Conservation (phyloP, 139 green algal genomes). For the Picochlorum sp. region DNA sequence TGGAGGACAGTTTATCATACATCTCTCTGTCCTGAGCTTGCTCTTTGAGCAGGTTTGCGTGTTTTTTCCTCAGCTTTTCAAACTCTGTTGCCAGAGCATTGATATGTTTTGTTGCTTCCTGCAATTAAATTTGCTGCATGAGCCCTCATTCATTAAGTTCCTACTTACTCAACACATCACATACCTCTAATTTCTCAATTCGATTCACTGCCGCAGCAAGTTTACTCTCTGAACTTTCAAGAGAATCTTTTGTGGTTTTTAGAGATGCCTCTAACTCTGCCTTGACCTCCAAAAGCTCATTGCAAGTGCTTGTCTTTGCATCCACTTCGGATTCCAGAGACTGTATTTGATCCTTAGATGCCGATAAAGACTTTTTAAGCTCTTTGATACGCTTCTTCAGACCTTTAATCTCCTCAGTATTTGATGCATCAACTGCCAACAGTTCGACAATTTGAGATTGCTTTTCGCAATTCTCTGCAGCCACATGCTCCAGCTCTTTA, state of each 20-base stretch:
- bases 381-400: too few relatives aligned
- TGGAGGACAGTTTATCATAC: too few relatives aligned
- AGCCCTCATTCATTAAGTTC: not conserved
- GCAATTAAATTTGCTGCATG: not conserved
- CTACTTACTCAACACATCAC: not conserved
- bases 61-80: not conserved
- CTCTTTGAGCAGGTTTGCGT: not conserved
- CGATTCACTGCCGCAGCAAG: not conserved
- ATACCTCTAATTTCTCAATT: not conserved
- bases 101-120: constrained; percentile 2
- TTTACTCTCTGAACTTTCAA: not conserved
- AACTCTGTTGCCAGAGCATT: not conserved
- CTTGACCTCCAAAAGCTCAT: not conserved
- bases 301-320: too few relatives aligned
- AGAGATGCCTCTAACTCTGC: not conserved
- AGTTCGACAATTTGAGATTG: not conserved
- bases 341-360: too few relatives aligned
- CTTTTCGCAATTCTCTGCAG: too few relatives aligned
- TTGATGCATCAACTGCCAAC: too few relatives aligned
- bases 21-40: not conserved
- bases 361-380: too few relatives aligned
- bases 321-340: too few relatives aligned
- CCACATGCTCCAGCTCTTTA: too few relatives aligned
- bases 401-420: too few relatives aligned
- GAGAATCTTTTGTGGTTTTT: not conserved